Evolutionary conservation across 2,329 filamentous ascomycete species (phyloP).

Genomic region (Alternaria consortialis): DNA sequence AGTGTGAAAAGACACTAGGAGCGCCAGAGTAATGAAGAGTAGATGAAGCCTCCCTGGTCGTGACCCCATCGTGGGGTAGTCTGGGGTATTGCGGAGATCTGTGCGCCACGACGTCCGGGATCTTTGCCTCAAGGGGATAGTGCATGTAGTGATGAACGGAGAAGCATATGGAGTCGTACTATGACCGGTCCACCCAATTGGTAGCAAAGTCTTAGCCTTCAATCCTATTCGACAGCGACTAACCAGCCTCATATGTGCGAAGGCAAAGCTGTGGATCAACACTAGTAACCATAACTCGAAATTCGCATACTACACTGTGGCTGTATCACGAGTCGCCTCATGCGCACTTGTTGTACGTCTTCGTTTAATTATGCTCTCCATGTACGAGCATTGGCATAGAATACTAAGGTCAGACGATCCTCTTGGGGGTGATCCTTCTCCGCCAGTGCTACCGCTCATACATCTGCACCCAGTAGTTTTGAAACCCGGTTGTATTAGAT

Average conservation of each 20-base stretch:
- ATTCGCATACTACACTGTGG: neutral
- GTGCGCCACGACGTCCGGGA: conserved; percentile 32
- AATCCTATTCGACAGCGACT: conserved; percentile 17
- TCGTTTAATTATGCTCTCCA: conserved; percentile 1
- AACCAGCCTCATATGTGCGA: conserved; percentile 12
- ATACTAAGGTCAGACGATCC: neutral
- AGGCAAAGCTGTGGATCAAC: conserved; percentile 23
- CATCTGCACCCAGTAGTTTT: conserved; percentile 24
- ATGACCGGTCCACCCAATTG: conserved; percentile 28
- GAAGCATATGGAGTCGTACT: conserved; percentile 27
- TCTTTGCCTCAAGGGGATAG: conserved; percentile 39
- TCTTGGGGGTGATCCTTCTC: neutral
- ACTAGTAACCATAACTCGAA: neutral
- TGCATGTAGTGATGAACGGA: conserved; percentile 26
- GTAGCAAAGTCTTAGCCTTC: conserved; percentile 16
- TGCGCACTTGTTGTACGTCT: neutral
- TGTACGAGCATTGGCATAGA: neutral
- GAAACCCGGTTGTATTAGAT: conserved; percentile 33
- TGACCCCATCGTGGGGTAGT: conserved; percentile 41
- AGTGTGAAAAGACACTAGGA: conserved; percentile 29
- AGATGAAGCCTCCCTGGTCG: conserved; percentile 41
- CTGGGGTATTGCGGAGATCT: conserved; percentile 47
- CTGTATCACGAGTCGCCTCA: conserved; percentile 7
- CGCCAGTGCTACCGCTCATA: conserved; percentile 6
- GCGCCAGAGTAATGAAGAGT: conserved; percentile 43